A percentile compares a stretch with the other conserved stretches of the same genome.
phyloP scores from a whole-genome alignment of 768 basidiomycete genomes.

The Myochromella boudieri region DNA sequence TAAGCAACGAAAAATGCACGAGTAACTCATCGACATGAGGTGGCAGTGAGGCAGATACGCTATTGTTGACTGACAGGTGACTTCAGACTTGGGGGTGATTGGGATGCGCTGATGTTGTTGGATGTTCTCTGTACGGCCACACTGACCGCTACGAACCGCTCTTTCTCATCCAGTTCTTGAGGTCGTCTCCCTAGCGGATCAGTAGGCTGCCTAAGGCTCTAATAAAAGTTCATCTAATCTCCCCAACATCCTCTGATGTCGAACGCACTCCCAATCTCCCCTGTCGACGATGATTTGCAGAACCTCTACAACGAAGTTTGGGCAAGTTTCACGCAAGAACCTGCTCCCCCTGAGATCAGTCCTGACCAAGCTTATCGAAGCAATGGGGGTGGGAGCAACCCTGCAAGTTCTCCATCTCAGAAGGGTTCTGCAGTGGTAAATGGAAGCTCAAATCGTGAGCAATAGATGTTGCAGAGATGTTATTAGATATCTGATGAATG shows the following conservation, averaged over 20 bases:
- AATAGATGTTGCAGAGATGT: not conserved
- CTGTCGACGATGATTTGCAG: slow-evolving; percentile 71
- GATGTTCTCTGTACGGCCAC: slow-evolving; percentile 18
- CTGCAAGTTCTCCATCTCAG: slow-evolving; percentile 14
- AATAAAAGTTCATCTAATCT: slow-evolving; percentile 28
- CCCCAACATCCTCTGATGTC: slow-evolving; percentile 47
- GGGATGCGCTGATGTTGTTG: slow-evolving; percentile 5
- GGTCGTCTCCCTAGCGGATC: not conserved
- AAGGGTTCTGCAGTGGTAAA: slow-evolving; percentile 15
- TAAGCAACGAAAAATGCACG: too few relatives aligned
- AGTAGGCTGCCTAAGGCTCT: not conserved
- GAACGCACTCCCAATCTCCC: slow-evolving; percentile 38
- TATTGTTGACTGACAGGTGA: too few relatives aligned
- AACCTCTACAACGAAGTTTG: slow-evolving; percentile 76
- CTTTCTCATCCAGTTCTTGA: not conserved
- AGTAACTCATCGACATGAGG: too few relatives aligned
- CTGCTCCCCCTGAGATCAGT: slow-evolving; percentile 30
- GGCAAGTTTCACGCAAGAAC: slow-evolving; percentile 59
- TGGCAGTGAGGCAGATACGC: too few relatives aligned
- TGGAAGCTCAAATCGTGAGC: slow-evolving; percentile 21
- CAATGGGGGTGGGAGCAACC: slow-evolving; percentile 28
- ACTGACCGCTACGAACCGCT: slow-evolving; percentile 25
- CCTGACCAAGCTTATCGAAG: slow-evolving; percentile 38
- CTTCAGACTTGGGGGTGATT: too few relatives aligned
- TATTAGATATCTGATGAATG: slow-evolving; percentile 5